Evolutionary conservation across 2,329 filamentous ascomycete genomes (phyloP).

Genomic region (Rutstroemia sydowiana): DNA sequence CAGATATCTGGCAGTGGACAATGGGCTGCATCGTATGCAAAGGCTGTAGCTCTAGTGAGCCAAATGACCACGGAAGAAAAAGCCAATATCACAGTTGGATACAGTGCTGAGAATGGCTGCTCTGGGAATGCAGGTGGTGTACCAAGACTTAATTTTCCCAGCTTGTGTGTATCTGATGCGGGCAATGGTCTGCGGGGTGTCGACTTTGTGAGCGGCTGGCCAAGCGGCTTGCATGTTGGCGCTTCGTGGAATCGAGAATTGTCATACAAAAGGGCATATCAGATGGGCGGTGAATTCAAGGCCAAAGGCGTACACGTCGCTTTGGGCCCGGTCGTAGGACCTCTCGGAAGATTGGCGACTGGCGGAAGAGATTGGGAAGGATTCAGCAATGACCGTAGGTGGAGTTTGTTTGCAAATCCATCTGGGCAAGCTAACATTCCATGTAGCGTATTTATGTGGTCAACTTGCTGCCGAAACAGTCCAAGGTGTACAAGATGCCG

Average conservation of each 20-base stretch:
- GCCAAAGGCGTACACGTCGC: slow-evolving; percentile 68
- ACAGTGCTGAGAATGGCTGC: slow-evolving; percentile 31
- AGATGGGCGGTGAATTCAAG: slow-evolving; percentile 65
- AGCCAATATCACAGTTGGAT: slow-evolving; percentile 44
- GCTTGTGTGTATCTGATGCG: slow-evolving; percentile 62
- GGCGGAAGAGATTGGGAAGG: slow-evolving; percentile 66
- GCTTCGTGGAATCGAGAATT: slow-evolving; percentile 54
- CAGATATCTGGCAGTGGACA: slow-evolving; percentile 22
- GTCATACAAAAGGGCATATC: slow-evolving; percentile 57
- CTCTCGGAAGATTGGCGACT: slow-evolving; percentile 57
- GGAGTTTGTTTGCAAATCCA: background rate
- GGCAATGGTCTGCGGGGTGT: slow-evolving; percentile 58
- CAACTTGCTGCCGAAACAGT: slow-evolving; percentile 21
- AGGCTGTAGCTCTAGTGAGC: slow-evolving; percentile 59
- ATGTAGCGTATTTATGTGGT: slow-evolving; percentile 55
- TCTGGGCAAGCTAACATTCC: background rate
- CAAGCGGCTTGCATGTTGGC: slow-evolving; percentile 20
- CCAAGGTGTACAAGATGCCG: slow-evolving; percentile 19
- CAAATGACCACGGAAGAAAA: slow-evolving; percentile 33
- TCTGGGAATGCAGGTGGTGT: slow-evolving; percentile 39
- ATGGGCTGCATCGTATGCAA: slow-evolving; percentile 63
- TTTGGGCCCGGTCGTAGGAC: slow-evolving; percentile 57
- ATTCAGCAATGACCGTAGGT: slow-evolving; percentile 28
- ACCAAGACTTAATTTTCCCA: slow-evolving; percentile 46
- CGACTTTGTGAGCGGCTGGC: slow-evolving; percentile 40